These are phyloP conservation scores for Condylostoma magnum DNA, from an alignment of 169 alveolate species.

Conservation along the genomic window DNA sequence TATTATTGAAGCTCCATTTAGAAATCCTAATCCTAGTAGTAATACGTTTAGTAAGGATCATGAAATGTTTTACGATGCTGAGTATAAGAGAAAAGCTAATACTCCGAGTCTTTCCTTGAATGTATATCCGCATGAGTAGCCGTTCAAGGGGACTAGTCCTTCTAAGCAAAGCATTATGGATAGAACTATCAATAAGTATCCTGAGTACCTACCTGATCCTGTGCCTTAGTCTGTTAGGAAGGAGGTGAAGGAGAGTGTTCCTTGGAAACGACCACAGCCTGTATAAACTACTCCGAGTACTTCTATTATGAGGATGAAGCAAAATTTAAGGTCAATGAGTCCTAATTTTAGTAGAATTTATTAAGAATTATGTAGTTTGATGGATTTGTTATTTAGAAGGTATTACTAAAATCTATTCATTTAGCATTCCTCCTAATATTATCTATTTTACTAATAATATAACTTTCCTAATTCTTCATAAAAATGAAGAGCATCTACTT, in stretches of 20 bases:
- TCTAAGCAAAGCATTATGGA: background rate
- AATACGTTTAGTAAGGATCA: background rate
- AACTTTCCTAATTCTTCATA: background rate
- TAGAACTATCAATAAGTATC: background rate
- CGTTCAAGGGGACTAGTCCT: constrained; percentile 13
- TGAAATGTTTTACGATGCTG: background rate
- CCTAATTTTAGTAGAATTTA: too few species aligned
- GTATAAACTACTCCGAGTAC: too few species aligned
- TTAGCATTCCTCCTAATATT: too few species aligned
- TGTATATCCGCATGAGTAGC: background rate
- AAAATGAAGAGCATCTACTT: background rate
- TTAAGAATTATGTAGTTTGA: too few species aligned
- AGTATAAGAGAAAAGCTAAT: background rate
- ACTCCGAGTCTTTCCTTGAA: too few species aligned
- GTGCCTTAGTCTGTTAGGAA: background rate
- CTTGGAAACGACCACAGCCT: too few species aligned
- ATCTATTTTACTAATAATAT: background rate
- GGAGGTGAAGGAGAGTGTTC: background rate
- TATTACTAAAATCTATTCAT: too few species aligned
- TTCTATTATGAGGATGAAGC: too few species aligned
- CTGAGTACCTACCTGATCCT: constrained; percentile 29
- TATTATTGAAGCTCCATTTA: constrained; percentile 19
- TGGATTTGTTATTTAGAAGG: too few species aligned
- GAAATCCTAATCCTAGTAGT: background rate
- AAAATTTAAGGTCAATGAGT: too few species aligned